Base-by-base conservation (phyloP, 2,329 filamentous ascomycete genomes). In the Bipolaris oryzae region DNA sequence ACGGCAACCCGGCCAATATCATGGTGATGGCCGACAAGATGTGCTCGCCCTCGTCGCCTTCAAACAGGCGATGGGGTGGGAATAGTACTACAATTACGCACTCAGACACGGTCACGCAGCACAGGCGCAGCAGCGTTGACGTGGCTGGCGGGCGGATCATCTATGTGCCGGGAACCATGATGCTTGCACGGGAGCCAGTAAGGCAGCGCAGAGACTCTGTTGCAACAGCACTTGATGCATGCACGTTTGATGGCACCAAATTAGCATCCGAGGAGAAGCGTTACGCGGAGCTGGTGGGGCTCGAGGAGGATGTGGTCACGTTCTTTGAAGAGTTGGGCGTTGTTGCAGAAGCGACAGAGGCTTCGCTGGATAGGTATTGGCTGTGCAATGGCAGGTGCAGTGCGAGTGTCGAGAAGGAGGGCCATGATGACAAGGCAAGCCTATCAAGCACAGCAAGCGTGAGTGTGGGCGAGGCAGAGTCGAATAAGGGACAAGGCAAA, bases 161-260 rank as follows among this genome's bases (percentile, higher is more conserved):
- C 13, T 80, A 81, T 63, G 56, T 78, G 21, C 76, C 78, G 34
- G 79, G 78, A 9, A 74, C 75, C 1, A 79, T 81, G 47, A 70
- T 70, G 51, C 64, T 80, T n/a, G 74, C 73, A 28, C 72, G 53
- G 34, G 49, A 63, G 20, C 50, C 55, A 62, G 28, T 61, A 37
- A 62, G 73, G 56, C 70, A 72, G 15, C 70, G 76, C n/a, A 77
- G 72, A 68, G 74, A 74, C 35, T 78, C 76, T 10, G 69, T 79
- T 11, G 77, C 76, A 23, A 78, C 69, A 20, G 77, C 69, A 16
- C 58, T 78, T 49, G 75, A 79, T 23, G 68, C 73, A 1, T 78
- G 78, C 35, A 59, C 58, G 38, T 55, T 79, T 45, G 60, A 63
- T 25, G 48, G 25, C 25, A 28, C 55, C 37, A 61, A 59, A n/a